Evolutionary conservation across 164 flowering plant genomes (phyloP).

Genomic region (Nymphaea thermarum): DNA sequence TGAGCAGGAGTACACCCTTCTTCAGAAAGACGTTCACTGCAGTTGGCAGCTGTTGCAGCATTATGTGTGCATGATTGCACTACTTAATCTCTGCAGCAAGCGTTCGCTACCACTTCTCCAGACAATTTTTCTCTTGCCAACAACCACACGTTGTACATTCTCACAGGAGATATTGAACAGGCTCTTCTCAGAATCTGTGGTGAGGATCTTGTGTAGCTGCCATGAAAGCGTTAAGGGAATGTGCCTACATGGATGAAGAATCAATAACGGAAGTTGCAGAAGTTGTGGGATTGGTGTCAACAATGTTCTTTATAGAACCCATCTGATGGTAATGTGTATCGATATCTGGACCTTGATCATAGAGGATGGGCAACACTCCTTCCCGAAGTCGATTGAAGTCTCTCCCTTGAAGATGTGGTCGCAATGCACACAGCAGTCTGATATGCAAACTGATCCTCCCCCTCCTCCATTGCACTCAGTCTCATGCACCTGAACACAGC

Average conservation of each 20-base stretch:
- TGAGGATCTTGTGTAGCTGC: conserved; percentile 88
- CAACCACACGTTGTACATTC: not conserved
- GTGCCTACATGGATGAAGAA: conserved; percentile 46
- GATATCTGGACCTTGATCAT: conserved; percentile 66
- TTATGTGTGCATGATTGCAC: too few relatives aligned
- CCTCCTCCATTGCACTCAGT: conserved; percentile 49
- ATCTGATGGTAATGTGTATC: conserved; percentile 24
- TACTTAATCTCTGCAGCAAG: too few relatives aligned
- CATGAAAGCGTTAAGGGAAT: conserved; percentile 60
- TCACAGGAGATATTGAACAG: not conserved
- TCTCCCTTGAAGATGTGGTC: conserved; percentile 90
- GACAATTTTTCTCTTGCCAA: not conserved
- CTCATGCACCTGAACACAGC: conserved; percentile 72
- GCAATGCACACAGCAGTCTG: conserved; percentile 78
- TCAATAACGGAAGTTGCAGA: conserved; percentile 25
- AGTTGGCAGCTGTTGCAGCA: too few relatives aligned
- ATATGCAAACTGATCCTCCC: conserved; percentile 66
- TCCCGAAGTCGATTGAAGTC: too few relatives aligned
- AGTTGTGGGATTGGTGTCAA: too few relatives aligned
- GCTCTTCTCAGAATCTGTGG: conserved; percentile 40
- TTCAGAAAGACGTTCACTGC: conserved; percentile 36
- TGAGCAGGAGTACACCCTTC: conserved; percentile 45
- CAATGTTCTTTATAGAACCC: not conserved
- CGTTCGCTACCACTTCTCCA: not conserved
- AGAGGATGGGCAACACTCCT: too few relatives aligned